Evolutionary conservation across 176 grass and related monocot species (phyloP).

Genomic region (Aegilops tauschii): DNA sequence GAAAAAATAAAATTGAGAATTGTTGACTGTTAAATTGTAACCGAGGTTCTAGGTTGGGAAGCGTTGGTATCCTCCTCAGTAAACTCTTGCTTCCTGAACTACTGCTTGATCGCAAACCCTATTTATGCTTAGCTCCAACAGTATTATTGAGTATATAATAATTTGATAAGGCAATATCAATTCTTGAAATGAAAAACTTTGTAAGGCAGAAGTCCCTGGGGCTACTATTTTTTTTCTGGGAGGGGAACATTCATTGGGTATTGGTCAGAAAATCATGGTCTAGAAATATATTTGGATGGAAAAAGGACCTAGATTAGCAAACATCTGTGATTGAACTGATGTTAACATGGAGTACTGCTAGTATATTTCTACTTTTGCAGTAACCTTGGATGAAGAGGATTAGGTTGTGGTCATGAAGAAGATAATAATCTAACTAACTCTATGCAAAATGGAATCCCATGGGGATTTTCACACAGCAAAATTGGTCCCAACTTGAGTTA

Average conservation of each 20-base stretch:
- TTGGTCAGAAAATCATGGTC: background rate
- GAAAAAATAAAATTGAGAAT: background rate
- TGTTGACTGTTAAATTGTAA: background rate
- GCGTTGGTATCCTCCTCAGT: background rate
- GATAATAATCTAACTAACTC: background rate
- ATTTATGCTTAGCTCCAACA: background rate
- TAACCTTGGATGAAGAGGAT: background rate
- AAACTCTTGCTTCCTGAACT: conserved; percentile 3
- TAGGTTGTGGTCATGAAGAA: background rate
- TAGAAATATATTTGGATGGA: background rate
- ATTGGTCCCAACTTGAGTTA: background rate
- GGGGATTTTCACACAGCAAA: background rate
- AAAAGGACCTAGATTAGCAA: background rate
- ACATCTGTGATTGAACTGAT: background rate
- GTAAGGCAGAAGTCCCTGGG: background rate
- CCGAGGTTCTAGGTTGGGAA: background rate
- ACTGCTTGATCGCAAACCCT: background rate
- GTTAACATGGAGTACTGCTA: background rate
- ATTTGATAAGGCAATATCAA: background rate
- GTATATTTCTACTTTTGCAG: background rate
- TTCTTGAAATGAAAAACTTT: background rate
- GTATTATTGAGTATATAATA: background rate
- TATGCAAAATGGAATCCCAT: background rate
- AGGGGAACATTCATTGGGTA: background rate
- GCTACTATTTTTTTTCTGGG: background rate